Evolutionary conservation across 306 rosid species (phyloP), one percentile per base, ranked within the genome.

Genomic region (Prunus mongolica): DNA sequence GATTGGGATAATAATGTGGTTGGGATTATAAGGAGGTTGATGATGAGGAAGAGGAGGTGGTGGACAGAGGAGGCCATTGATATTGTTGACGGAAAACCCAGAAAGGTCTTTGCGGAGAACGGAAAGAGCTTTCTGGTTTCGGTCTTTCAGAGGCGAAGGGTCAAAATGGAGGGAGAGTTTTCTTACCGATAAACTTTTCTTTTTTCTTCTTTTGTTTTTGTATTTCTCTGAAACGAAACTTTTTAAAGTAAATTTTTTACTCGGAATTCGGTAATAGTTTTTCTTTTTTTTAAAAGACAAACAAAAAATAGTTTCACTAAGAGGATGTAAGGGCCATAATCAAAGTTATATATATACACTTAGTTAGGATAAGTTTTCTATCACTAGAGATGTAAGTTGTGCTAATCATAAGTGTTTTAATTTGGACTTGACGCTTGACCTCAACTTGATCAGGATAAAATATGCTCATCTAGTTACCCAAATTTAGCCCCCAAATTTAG

Each of bases 61-160:
- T 14, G 60, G 72, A 44, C 45, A 66, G 85, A 18, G 65, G 18
- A 85, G 86, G 70, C 77, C 77, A 73, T 73, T 69, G 69, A 82
- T 88, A 3, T 11, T 11, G 16, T 13, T 41, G 82, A 71, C 84
- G 87, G 92, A 76, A 76, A 82, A 75, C 60, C 76, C 74, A 76
- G 76, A 61, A 77, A 57, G 71, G 49, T 77, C 69, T 55, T 19
- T 14, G 11, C 15, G 61, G 73, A 15, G 61, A 63, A 28, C 67
- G 67, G 67, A 63, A 70, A 27, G 71, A 44, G 66, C 47, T 80
- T 79, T 69, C 90, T 82, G 82, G 85, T 80, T 77, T 69, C 69
- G 77, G 61, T 44, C 55, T 8, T 44, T 61, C 67, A 12, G 73
- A 56, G 58, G 44, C 7, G 41, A 46, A n/a, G 30, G 65, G 51